A percentile compares a stretch with the other conserved stretches of the same genome.
phyloP scores from a whole-genome alignment of 2,329 filamentous ascomycete genomes.

The Talaromyces sp. region DNA sequence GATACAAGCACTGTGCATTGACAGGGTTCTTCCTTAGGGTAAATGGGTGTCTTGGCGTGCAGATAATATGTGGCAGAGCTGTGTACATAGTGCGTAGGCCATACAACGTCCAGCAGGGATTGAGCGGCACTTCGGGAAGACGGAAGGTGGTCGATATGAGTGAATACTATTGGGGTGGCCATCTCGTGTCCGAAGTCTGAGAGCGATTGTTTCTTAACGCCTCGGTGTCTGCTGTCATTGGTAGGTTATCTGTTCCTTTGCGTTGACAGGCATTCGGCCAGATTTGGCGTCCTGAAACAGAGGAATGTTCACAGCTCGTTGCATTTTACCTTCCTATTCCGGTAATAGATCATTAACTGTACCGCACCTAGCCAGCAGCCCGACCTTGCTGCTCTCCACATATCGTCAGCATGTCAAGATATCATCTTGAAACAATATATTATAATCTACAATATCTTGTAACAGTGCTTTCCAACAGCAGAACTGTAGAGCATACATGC shows the following conservation, averaged over 20 bases:
- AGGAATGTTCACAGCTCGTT: background rate
- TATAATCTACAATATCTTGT: background rate
- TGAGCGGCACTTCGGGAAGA: constrained; percentile 5
- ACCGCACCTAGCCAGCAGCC: background rate
- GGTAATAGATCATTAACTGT: background rate
- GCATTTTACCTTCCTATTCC: background rate
- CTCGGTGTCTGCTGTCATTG: background rate
- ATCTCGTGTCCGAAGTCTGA: background rate
- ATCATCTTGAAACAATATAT: background rate
- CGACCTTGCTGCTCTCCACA: background rate
- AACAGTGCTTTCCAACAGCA: background rate
- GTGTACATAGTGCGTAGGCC: background rate
- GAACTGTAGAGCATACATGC: background rate
- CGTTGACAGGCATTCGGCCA: background rate
- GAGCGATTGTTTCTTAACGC: background rate
- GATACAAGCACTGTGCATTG: background rate
- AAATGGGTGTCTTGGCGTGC: constrained; percentile 4
- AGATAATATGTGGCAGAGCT: constrained; percentile 9
- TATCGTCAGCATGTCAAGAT: background rate
- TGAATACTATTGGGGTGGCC: background rate
- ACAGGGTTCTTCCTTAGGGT: background rate
- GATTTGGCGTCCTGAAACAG: background rate
- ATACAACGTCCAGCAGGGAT: constrained; percentile 5
- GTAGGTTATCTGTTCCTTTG: background rate
- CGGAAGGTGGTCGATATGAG: background rate